Evolutionary conservation across 176 grass and related monocot genomes (phyloP), one percentile per base, ranked within the genome.

Genomic region (Juncus effusus): DNA sequence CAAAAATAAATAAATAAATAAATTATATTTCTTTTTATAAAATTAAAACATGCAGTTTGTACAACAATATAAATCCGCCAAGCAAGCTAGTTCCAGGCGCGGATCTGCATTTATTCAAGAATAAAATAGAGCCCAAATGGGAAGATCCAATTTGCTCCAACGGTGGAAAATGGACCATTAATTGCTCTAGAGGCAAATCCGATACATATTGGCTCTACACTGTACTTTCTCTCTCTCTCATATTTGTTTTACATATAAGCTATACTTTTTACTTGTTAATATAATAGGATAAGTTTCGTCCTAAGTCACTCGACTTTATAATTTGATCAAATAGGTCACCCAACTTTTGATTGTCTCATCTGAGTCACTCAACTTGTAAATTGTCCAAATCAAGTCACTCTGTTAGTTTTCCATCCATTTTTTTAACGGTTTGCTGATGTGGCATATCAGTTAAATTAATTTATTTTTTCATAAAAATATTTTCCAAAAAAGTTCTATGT

Each of bases 101-200:
- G 15, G 94, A 97, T 69, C 79, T 97, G 60, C 94, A 97, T 60
- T 97, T 87, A 80, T 97, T 97, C 69, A 97, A 92, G 41, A 3
- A 86, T 13, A 97, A 97, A 64, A 92, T 97, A 59, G 94, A 92
- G 16, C 94, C 94, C 12, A 97, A 97, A 77, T 97, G 94, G 94
- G 94, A 97, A 82, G 94, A 97, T 15, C 94, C 94, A 11, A 62
- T 97, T 35, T 97, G 94, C 74, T 79, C 88, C 55, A 89, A 97
- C 86, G 94, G 94, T 0, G 94, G 94, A 38, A 92, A 86, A 82
- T 97, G 94, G 94, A 97, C 88, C 15, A 82, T 97, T 79, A 89
- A 8, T 58, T 97, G 88, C 77, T 19, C 36, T 51, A 88, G 75
- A 89, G 88, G 85, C 56, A 97, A 82, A 79, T 86, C 85, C 71